These are phyloP conservation scores for Pseudonitzschia pungens DNA, from an alignment of 108 stramenopile genomes.

Conservation along the genomic window DNA sequence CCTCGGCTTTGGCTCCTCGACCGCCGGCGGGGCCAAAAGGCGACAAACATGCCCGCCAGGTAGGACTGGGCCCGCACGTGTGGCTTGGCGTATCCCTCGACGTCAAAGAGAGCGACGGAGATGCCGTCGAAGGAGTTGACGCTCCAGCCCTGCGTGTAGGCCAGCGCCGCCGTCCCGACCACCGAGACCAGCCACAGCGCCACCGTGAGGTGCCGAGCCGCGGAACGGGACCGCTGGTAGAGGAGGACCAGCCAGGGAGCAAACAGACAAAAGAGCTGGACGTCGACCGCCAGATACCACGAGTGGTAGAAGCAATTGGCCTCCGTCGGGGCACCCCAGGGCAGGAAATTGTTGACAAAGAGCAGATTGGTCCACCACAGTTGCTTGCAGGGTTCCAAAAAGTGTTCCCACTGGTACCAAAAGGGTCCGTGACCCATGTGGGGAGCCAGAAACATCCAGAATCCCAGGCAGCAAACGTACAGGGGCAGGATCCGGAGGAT, in stretches of 20 bases:
- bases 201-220: constrained; percentile 9
- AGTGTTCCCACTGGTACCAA: constrained; percentile 59
- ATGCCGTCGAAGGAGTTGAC: constrained; percentile 58
- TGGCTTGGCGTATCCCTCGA: constrained; percentile 58
- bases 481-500: constrained; percentile 51
- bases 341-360: constrained; percentile 62
- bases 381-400: constrained; percentile 44
- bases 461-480: constrained; percentile 39
- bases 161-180: constrained; percentile 23
- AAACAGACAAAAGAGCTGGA: constrained; percentile 49
- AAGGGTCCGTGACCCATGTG: constrained; percentile 53
- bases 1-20: background rate
- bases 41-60: constrained; percentile 50
- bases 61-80: constrained; percentile 56
- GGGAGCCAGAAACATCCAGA: constrained; percentile 51
- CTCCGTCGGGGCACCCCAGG: constrained; percentile 39
- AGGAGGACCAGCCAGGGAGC: constrained; percentile 35
- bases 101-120: constrained; percentile 44
- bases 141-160: constrained; percentile 45
- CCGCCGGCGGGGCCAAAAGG: constrained; percentile 26
- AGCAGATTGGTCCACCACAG: constrained; percentile 54
- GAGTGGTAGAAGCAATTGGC: constrained; percentile 64
- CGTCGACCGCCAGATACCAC: constrained; percentile 68
- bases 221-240: constrained; percentile 7
- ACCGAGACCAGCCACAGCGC: constrained; percentile 28